A percentile compares a stretch with the other conserved stretches of the same genome.
phyloP scores from a whole-genome alignment of 306 rosid genomes.

The Glycyrrhiza uralensis region DNA sequence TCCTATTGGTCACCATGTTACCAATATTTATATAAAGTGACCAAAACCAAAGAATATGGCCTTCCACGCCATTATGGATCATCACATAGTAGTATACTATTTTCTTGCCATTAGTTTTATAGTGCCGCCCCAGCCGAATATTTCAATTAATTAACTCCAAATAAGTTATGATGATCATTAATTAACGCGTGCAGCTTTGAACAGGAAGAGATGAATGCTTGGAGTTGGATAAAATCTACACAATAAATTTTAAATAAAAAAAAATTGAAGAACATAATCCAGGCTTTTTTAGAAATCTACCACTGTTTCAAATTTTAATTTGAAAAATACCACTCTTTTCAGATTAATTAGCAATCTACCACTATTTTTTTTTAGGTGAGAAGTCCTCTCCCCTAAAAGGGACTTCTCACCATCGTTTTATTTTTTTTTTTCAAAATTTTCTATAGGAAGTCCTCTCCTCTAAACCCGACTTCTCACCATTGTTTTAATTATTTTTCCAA shows the following conservation, averaged over 20 bases:
- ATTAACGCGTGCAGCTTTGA: slow-evolving; percentile 23
- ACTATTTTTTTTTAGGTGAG: too few species aligned
- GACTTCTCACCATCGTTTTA: too few species aligned
- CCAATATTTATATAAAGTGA: neutral
- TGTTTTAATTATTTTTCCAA: too few species aligned
- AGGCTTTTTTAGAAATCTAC: too few species aligned
- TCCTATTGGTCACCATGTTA: slow-evolving; percentile 11
- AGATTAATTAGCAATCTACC: too few species aligned
- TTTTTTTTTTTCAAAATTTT: too few species aligned
- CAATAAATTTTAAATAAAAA: neutral
- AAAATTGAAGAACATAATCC: neutral
- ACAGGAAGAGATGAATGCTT: neutral
- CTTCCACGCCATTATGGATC: slow-evolving; percentile 35
- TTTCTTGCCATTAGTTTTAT: neutral
- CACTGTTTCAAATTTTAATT: too few species aligned
- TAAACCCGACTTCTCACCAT: too few species aligned
- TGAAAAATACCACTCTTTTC: too few species aligned
- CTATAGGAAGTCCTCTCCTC: too few species aligned
- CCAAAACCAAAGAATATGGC: slow-evolving; percentile 42
- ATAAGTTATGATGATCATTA: neutral
- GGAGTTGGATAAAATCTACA: neutral
- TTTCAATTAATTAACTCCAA: neutral
- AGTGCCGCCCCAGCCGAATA: slow-evolving; percentile 38
- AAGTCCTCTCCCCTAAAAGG: too few species aligned
- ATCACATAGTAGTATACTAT: slow-evolving; percentile 6